Conservation (phyloP, 108 stramenopile species). For the Craspedostauros australis region DNA sequence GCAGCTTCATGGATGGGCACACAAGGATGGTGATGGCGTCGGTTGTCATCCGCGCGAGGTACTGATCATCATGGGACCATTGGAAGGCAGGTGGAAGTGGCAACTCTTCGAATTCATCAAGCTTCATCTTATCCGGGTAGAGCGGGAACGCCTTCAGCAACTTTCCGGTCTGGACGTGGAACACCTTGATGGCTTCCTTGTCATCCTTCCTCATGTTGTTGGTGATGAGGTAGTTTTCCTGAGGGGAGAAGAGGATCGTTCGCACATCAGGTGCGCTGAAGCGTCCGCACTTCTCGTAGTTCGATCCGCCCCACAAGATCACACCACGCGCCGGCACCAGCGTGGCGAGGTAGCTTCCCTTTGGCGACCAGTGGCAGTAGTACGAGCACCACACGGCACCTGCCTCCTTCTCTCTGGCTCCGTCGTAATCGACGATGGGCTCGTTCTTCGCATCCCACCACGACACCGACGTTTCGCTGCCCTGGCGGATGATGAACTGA, state of each 20-base stretch:
- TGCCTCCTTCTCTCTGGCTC: constrained; percentile 92
- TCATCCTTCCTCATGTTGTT: constrained; percentile 73
- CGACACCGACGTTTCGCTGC: constrained; percentile 83
- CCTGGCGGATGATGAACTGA: constrained; percentile 89
- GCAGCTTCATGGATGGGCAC: constrained; percentile 83
- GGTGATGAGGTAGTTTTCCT: constrained; percentile 89
- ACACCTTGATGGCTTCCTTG: constrained; percentile 83
- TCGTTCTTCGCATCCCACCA: constrained; percentile 84
- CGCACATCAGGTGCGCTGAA: constrained; percentile 88
- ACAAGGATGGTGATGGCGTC: constrained; percentile 89
- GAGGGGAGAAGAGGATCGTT: constrained; percentile 68
- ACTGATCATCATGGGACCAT: constrained; percentile 92
- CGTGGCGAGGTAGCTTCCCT: constrained; percentile 91
- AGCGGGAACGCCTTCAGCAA: constrained; percentile 81
- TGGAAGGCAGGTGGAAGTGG: constrained; percentile 82
- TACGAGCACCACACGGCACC: constrained; percentile 91
- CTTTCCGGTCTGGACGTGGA: constrained; percentile 80
- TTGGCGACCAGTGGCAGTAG: constrained; percentile 91
- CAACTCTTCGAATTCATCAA: constrained; percentile 35
- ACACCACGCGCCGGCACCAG: constrained; percentile 88
- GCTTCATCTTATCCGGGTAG: constrained; percentile 57
- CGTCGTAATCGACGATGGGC: constrained; percentile 90
- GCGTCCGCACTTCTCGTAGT: constrained; percentile 84
- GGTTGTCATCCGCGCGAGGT: constrained; percentile 90
- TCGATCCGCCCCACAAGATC: constrained; percentile 90